These are phyloP conservation scores for Teunomyces pallodes DNA, from an alignment of 805 yeast genomes.

Conservation along the genomic window DNA sequence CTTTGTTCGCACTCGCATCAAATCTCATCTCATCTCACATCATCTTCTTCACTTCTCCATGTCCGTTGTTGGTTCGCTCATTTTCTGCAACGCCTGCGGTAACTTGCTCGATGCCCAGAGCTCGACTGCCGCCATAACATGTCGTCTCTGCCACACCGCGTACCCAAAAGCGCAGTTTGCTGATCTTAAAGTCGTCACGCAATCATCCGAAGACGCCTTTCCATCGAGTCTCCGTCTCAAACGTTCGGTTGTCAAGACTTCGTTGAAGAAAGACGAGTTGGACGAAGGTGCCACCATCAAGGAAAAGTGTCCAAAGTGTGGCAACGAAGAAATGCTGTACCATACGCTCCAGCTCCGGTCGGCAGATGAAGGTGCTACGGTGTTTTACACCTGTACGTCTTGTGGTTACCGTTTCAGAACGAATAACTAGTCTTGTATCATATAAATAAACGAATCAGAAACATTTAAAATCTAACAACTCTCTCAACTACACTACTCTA, in stretches of 20 bases:
- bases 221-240: conserved; percentile 81
- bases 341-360: conserved; percentile 95
- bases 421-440: conserved; percentile 54
- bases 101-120: conserved; percentile 71
- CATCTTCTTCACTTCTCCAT: conserved; percentile 34
- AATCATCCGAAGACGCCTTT: conserved; percentile 88
- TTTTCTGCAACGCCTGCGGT: conserved; percentile 93
- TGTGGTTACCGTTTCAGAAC: conserved; percentile 95
- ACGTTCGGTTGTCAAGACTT: conserved; percentile 86
- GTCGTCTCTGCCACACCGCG: conserved; percentile 48
- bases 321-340: conserved; percentile 96
- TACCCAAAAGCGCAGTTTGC: conserved; percentile 57
- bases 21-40: neutral
- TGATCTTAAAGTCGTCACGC: conserved; percentile 80
- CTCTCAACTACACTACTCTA: conserved; percentile 74
- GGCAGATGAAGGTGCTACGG: conserved; percentile 99
- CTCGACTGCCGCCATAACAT: conserved; percentile 49
- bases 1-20: neutral
- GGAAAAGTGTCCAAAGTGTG: conserved; percentile 98
- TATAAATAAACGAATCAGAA: neutral
- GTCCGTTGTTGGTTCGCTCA: conserved; percentile 95
- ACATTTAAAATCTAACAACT: neutral
- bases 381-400: conserved; percentile 90
- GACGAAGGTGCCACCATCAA: conserved; percentile 96
- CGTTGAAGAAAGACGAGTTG: conserved; percentile 69